phyloP scores from a whole-genome alignment of 78 protist genomes.

The Dictyostelium capitatum region DNA sequence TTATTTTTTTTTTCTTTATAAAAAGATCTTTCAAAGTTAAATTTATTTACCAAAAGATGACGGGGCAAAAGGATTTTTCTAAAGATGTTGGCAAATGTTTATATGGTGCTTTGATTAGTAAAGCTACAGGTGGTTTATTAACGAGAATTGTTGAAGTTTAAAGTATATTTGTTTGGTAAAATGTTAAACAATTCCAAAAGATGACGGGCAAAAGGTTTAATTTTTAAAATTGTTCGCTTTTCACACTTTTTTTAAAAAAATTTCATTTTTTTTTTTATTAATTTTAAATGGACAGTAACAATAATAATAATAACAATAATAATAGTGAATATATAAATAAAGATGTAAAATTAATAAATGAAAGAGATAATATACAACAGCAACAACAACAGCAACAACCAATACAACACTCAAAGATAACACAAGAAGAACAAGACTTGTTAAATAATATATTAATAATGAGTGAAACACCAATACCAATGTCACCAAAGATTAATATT shows the following conservation, averaged over 20 bases:
- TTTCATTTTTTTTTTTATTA: too few relatives aligned
- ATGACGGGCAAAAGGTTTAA: too few relatives aligned
- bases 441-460: slow-evolving; percentile 1
- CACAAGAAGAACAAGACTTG: slow-evolving; percentile 10
- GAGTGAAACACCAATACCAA: not conserved
- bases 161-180: too few relatives aligned
- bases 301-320: too few relatives aligned
- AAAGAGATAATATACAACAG: not conserved
- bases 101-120: slow-evolving; percentile 81
- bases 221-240: too few relatives aligned
- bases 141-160: slow-evolving; percentile 77
- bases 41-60: too few relatives aligned
- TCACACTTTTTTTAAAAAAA: too few relatives aligned
- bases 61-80: slow-evolving; percentile 86
- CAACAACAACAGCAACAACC: not conserved
- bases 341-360: too few relatives aligned
- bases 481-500: not conserved
- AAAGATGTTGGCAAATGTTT: slow-evolving; percentile 91
- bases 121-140: slow-evolving; percentile 79
- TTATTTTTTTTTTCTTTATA: too few relatives aligned
- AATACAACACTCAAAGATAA: not conserved
- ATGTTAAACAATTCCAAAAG: too few relatives aligned
- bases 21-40: too few relatives aligned
- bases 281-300: not conserved
- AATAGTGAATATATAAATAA: not conserved